Evolutionary conservation across 2,329 filamentous ascomycete genomes (phyloP).

Genomic region (Boeremia exigua): DNA sequence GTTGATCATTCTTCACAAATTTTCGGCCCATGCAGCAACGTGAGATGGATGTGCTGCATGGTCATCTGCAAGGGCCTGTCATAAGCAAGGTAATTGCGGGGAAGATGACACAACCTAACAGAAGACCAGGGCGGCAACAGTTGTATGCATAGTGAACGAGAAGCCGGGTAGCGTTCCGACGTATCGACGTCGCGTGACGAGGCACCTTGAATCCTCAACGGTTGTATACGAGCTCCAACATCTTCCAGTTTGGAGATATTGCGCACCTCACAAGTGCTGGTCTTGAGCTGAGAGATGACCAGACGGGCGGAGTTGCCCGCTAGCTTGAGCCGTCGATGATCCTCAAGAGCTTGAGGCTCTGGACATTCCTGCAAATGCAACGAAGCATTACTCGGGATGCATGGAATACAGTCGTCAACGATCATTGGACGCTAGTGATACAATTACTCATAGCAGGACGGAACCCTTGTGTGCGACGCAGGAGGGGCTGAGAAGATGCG

Average conservation of each 20-base stretch:
- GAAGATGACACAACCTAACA: conserved; percentile 29
- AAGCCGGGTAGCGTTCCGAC: conserved; percentile 20
- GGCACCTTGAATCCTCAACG: conserved; percentile 13
- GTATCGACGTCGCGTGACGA: conserved; percentile 33
- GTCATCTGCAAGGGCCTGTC: conserved; percentile 48
- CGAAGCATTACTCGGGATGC: conserved; percentile 3
- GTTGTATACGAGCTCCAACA: conserved; percentile 23
- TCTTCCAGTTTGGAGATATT: conserved; percentile 9
- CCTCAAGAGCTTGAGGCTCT: conserved; percentile 29
- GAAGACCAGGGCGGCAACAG: conserved; percentile 34
- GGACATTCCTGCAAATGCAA: not conserved
- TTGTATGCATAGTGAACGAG: conserved; percentile 29
- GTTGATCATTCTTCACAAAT: conserved; percentile 23
- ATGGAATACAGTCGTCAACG: not conserved
- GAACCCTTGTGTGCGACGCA: conserved; percentile 22
- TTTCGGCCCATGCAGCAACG: conserved; percentile 41
- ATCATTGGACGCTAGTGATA: conserved; percentile 34
- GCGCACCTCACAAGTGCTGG: not conserved
- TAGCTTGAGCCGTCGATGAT: not conserved
- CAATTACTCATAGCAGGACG: conserved; percentile 41
- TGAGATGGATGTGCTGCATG: conserved; percentile 42
- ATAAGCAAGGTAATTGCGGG: conserved; percentile 47
- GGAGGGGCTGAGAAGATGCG: conserved; percentile 25
- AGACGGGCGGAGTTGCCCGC: not conserved
- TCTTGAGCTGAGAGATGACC: not conserved